Evolutionary conservation across 2,329 filamentous ascomycete genomes (phyloP).

Genomic region (Diaporthe aspalathi): DNA sequence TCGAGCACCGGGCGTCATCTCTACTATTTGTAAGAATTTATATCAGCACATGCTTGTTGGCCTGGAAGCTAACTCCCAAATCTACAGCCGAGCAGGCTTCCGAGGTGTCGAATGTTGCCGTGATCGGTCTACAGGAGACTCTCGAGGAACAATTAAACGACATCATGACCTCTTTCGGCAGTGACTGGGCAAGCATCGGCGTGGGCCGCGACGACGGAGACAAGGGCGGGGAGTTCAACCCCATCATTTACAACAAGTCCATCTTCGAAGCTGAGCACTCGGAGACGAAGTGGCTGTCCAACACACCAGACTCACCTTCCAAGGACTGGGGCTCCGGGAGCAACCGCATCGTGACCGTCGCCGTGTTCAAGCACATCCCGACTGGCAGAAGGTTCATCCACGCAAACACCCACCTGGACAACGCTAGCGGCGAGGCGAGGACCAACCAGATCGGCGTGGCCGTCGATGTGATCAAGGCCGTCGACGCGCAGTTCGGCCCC

Average conservation of each 20-base stretch:
- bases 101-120: background rate
- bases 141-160: slow-evolving; percentile 61
- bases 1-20: background rate
- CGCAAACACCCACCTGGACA: slow-evolving; percentile 67
- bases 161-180: slow-evolving; percentile 55
- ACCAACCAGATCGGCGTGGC: slow-evolving; percentile 60
- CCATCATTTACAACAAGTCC: slow-evolving; percentile 70
- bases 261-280: slow-evolving; percentile 63
- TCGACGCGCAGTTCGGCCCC: slow-evolving; percentile 41
- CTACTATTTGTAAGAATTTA: background rate
- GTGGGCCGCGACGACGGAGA: slow-evolving; percentile 70
- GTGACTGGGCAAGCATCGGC: slow-evolving; percentile 63
- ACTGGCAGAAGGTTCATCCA: slow-evolving; percentile 54
- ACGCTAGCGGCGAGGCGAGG: slow-evolving; percentile 56
- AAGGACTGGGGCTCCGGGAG: slow-evolving; percentile 67
- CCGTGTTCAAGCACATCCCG: slow-evolving; percentile 55
- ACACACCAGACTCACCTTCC: slow-evolving; percentile 66
- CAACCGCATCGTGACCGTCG: slow-evolving; percentile 61
- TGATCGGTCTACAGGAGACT: slow-evolving; percentile 59
- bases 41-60: background rate
- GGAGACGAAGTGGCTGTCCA: slow-evolving; percentile 71
- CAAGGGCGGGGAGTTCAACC: slow-evolving; percentile 73
- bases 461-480: slow-evolving; percentile 48
- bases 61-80: background rate
- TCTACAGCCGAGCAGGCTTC: background rate